Conservation (phyloP, 2,329 filamentous ascomycete species). For the Trichoderma gracile region DNA sequence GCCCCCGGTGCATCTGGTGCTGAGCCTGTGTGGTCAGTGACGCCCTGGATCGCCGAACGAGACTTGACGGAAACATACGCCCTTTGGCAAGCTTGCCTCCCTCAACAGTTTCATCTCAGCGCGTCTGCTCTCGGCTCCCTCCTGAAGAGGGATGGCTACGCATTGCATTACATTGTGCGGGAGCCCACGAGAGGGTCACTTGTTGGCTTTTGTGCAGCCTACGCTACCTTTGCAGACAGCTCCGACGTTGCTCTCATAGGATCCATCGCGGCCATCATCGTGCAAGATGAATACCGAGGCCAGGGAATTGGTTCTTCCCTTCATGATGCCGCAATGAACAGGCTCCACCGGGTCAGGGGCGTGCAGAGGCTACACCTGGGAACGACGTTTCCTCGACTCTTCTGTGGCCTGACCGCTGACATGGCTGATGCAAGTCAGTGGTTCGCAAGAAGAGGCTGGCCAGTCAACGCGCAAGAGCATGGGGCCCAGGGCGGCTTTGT, state of each 20-base stretch:
- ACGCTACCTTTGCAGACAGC: slow-evolving; percentile 57
- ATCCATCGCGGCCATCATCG: slow-evolving; percentile 56
- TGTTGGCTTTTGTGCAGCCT: slow-evolving; percentile 62
- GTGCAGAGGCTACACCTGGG: slow-evolving; percentile 58
- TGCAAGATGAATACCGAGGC: slow-evolving; percentile 49
- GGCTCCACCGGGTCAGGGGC: slow-evolving; percentile 52
- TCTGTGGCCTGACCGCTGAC: slow-evolving; percentile 54
- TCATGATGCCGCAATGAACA: slow-evolving; percentile 52
- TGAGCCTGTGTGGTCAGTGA: slow-evolving; percentile 43
- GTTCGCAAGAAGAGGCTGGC: slow-evolving; percentile 58
- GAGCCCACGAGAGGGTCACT: slow-evolving; percentile 45
- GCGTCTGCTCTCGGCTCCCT: slow-evolving; percentile 46
- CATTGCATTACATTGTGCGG: slow-evolving; percentile 58
- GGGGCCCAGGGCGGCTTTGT: slow-evolving; percentile 51
- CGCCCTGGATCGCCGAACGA: slow-evolving; percentile 42
- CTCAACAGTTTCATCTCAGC: slow-evolving; percentile 47
- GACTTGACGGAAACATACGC: slow-evolving; percentile 46
- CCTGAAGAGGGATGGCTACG: slow-evolving; percentile 56
- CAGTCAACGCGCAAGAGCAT: slow-evolving; percentile 45
- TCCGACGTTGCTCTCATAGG: slow-evolving; percentile 53
- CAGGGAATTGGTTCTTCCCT: slow-evolving; percentile 56
- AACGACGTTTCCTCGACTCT: slow-evolving; percentile 58
- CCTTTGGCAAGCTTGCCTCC: slow-evolving; percentile 51
- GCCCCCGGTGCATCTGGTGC: background rate
- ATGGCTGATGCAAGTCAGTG: slow-evolving; percentile 47